Base-by-base conservation (phyloP, 2,329 filamentous ascomycete genomes). In the Cladorrhinum sp. region DNA sequence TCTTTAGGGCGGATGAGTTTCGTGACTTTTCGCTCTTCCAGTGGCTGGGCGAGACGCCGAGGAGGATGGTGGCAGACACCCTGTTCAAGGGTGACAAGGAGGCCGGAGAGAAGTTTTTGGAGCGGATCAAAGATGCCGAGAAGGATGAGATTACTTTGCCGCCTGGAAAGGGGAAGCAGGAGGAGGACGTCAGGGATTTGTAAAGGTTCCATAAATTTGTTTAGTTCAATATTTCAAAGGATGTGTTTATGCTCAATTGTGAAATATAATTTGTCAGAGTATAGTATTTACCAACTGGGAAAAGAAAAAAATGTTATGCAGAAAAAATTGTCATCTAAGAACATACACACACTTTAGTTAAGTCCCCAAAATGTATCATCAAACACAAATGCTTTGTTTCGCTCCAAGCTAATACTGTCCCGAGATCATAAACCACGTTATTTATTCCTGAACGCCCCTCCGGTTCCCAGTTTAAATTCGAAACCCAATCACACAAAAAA, bases 1-100 rank as follows among this genome's bases (percentile, higher is more conserved):
- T 93, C 16, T 89, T 93, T 75, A 80, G 86, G 54, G 83, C 87
- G 0, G 85, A 89, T 65, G 80, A 86, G 71, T 92, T 92, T 70
- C 79, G 86, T 64, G 88, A 91, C 70, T 89, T 91, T 66, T 88
- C 84, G 0, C 77, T 91, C 18, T 90, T 90, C 74, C 86, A 91
- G 75, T 91, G 88, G 88, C 79, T 91, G 73, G 88, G 87, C 3
- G 86, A 90, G 77, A 89, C 87, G 7, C 88, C 88, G 1, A 80
- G 82, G 76, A 79, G 83, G 61, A 78, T 88, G 75, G 86, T 89
- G 3, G 77, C 82, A 41, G 88, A 90, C 63, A 86, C 88, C 64
- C 67, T 91, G 55, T 90, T 91, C 69, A 76, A 80, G 22, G 79
- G 83, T 18, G 84, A 90, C 67, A 76, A 79, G 36, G 79, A 86